phyloP scores from a whole-genome alignment of 345 rosid species.

The Brassica rapa region DNA sequence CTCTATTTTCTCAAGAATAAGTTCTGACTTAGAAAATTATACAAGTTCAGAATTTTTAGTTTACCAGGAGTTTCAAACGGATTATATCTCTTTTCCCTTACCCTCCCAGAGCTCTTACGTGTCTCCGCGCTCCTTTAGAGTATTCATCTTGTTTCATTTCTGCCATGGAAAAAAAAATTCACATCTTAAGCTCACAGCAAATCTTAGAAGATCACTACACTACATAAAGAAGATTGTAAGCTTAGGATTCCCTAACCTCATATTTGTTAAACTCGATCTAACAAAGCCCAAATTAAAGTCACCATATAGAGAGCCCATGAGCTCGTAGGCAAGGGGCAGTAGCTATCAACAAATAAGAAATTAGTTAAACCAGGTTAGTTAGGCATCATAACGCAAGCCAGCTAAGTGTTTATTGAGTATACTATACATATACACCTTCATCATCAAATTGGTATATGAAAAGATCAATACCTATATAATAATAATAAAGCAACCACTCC shows the following conservation, averaged over 20 bases:
- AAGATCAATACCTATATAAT: background rate
- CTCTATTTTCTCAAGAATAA: slow-evolving; percentile 7
- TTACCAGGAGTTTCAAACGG: slow-evolving; percentile 12
- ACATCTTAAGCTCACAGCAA: slow-evolving; percentile 19
- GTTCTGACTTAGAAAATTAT: background rate
- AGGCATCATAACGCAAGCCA: slow-evolving; percentile 25
- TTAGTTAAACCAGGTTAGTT: background rate
- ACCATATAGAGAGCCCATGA: slow-evolving; percentile 26
- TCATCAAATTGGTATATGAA: slow-evolving; percentile 1
- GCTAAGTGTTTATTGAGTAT: slow-evolving; percentile 1
- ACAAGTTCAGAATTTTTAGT: background rate
- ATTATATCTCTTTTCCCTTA: slow-evolving; percentile 10
- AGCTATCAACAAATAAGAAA: slow-evolving; percentile 22
- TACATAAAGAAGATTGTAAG: background rate
- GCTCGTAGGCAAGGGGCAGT: slow-evolving; percentile 21
- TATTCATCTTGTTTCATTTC: background rate
- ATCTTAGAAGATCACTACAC: background rate
- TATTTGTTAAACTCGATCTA: slow-evolving; percentile 12
- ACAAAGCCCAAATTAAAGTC: slow-evolving; percentile 30
- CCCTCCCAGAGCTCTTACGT: background rate
- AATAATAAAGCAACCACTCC: slow-evolving; percentile 22
- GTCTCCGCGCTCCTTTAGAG: background rate
- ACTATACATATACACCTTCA: background rate
- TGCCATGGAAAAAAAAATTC: slow-evolving; percentile 22
- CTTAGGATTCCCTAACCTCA: slow-evolving; percentile 8